Evolutionary conservation across 768 basidiomycete species (phyloP).

Genomic region (Lepiota brunneoincarnata): DNA sequence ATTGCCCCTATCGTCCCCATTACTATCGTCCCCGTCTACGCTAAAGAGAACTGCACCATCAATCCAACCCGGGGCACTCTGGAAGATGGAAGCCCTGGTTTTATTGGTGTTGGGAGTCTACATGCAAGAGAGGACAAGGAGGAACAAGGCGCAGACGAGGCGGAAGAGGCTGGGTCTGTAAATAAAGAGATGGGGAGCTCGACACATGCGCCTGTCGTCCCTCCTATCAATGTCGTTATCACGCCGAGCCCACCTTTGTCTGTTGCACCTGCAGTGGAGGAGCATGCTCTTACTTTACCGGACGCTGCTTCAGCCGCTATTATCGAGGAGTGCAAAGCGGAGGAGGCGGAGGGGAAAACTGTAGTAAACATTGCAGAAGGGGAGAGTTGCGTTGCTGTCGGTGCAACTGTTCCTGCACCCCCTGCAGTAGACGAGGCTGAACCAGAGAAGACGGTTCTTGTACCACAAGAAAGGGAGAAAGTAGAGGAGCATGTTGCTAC

Average conservation of each 20-base stretch:
- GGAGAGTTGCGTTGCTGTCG: conserved; percentile 1
- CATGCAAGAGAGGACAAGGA: neutral
- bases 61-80: conserved; percentile 13
- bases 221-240: neutral
- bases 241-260: neutral
- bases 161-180: conserved; percentile 1
- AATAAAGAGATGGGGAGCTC: no score
- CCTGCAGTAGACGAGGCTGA: neutral
- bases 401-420: conserved; percentile 3
- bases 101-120: conserved; percentile 1
- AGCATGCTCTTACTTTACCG: conserved; percentile 4
- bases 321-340: conserved; percentile 3
- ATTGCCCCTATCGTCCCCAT: conserved; percentile 34
- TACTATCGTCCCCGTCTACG: conserved; percentile 38
- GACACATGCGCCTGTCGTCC: neutral
- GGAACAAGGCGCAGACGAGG: conserved; percentile 3
- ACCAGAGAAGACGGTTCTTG: neutral
- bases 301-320: conserved; percentile 3
- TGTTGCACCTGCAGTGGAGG: conserved; percentile 19
- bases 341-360: neutral
- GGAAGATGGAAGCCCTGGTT: neutral
- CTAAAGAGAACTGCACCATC: conserved; percentile 32
- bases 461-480: conserved; percentile 7
- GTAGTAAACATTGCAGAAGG: neutral
- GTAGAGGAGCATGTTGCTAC: conserved; percentile 10